A percentile compares a stretch with the other conserved stretches of the same genome.
Conservation (phyloP, 2,329 filamentous ascomycete species). For the Alternaria burnsii region DNA sequence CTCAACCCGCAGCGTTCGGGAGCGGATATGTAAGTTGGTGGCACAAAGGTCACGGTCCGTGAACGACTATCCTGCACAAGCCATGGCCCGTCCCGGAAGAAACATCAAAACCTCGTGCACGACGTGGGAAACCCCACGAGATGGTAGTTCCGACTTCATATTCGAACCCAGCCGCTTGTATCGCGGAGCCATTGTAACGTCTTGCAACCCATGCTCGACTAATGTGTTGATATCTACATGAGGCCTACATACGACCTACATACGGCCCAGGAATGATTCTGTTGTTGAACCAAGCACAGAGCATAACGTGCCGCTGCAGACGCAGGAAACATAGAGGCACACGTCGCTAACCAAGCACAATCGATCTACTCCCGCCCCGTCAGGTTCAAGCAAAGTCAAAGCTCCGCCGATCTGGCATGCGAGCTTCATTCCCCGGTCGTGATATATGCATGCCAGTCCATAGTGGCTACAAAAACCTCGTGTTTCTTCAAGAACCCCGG, state of each 20-base stretch:
- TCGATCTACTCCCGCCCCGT: constrained; percentile 7
- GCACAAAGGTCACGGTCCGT: constrained; percentile 34
- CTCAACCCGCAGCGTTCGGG: constrained; percentile 17
- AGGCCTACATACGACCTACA: neutral
- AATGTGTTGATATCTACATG: constrained; percentile 9
- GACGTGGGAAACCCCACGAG: constrained; percentile 33
- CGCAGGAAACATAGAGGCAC: constrained; percentile 1
- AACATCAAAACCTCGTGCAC: constrained; percentile 30
- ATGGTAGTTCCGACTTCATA: constrained; percentile 37
- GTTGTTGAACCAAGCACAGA: constrained; percentile 24
- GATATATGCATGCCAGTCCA: constrained; percentile 30
- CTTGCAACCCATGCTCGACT: constrained; percentile 21
- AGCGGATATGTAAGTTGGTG: constrained; percentile 34
- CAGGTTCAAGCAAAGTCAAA: constrained; percentile 33
- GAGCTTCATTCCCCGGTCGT: constrained; percentile 23
- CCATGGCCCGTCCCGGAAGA: constrained; percentile 27
- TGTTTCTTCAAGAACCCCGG: constrained; percentile 8
- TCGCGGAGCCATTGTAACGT: constrained; percentile 27
- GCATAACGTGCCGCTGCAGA: constrained; percentile 23
- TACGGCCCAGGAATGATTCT: constrained; percentile 25
- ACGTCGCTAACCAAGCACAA: constrained; percentile 14
- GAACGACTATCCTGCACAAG: constrained; percentile 28
- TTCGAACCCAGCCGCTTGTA: constrained; percentile 25
- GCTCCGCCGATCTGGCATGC: constrained; percentile 40
- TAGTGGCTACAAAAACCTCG: constrained; percentile 28